phyloP scores from a whole-genome alignment of 805 yeast genomes.

The Schwanniomyces yamadae region DNA sequence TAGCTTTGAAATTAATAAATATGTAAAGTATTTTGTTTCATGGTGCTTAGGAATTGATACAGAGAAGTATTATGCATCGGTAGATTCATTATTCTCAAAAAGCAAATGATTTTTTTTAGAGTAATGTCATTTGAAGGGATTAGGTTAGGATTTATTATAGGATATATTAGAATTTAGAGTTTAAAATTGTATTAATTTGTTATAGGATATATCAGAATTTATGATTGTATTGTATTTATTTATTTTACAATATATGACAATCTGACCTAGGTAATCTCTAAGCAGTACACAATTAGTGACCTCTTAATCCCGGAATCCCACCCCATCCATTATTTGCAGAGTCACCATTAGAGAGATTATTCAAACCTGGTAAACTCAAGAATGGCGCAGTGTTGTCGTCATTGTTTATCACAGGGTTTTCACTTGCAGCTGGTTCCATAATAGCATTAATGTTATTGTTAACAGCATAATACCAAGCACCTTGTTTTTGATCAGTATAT shows the following conservation, averaged over 20 bases:
- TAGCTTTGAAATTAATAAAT: conserved; percentile 7
- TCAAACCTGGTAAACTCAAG: conserved; percentile 26
- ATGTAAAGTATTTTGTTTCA: conserved; percentile 11
- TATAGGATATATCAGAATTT: not conserved
- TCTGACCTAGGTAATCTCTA: not conserved
- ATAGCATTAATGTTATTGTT: conserved; percentile 46
- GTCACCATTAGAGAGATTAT: conserved; percentile 13
- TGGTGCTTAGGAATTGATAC: conserved; percentile 23
- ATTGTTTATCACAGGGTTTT: not conserved
- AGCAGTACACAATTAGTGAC: conserved; percentile 9
- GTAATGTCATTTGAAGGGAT: not conserved
- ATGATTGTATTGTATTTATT: not conserved
- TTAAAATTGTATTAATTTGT: not conserved
- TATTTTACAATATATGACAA: not conserved
- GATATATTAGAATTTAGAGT: not conserved
- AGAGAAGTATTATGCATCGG: conserved; percentile 23
- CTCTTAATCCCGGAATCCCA: conserved; percentile 17
- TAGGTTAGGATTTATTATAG: not conserved
- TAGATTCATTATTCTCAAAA: conserved; percentile 19
- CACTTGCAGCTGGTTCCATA: conserved; percentile 20
- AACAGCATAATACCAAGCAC: conserved; percentile 49
- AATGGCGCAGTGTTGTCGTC: conserved; percentile 6
- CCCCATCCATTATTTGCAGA: conserved; percentile 10
- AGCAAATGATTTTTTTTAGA: not conserved
- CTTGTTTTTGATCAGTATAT: conserved; percentile 56